These are phyloP conservation scores for Aspergillus sp. DNA, from an alignment of 2,329 filamentous ascomycete species.

Conservation along the genomic window DNA sequence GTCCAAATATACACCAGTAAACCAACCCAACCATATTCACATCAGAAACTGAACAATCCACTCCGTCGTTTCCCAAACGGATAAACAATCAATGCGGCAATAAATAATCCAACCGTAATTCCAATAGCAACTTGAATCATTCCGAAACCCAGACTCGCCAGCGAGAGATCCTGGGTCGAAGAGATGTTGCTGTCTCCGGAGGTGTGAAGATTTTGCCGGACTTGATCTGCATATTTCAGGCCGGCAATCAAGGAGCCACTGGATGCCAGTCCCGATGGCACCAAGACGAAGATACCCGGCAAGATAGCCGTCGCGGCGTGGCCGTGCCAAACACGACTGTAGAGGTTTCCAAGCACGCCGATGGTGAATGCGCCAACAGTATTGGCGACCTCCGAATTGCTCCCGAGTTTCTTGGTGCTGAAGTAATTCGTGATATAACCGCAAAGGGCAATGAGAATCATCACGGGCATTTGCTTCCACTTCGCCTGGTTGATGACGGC, in stretches of 20 bases:
- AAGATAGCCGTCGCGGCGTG: slow-evolving; percentile 77
- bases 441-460: slow-evolving; percentile 64
- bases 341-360: slow-evolving; percentile 69
- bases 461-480: slow-evolving; percentile 67
- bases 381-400: slow-evolving; percentile 66
- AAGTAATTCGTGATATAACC: slow-evolving; percentile 73
- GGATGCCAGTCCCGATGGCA: slow-evolving; percentile 53
- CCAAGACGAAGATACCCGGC: slow-evolving; percentile 71
- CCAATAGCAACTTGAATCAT: slow-evolving; percentile 38
- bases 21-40: background rate
- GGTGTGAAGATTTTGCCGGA: slow-evolving; percentile 25
- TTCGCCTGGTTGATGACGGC: slow-evolving; percentile 75
- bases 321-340: slow-evolving; percentile 63
- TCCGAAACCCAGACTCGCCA: slow-evolving; percentile 31
- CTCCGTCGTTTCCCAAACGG: slow-evolving; percentile 34
- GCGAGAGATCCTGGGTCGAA: slow-evolving; percentile 12
- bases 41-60: slow-evolving; percentile 32
- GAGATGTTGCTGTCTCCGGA: slow-evolving; percentile 2
- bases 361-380: slow-evolving; percentile 69
- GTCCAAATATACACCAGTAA: no score
- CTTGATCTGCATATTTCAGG: slow-evolving; percentile 49
- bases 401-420: slow-evolving; percentile 59
- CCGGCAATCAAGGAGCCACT: slow-evolving; percentile 50
- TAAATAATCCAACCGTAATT: slow-evolving; percentile 35
- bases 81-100: slow-evolving; percentile 35